Conservation (phyloP, 2,329 filamentous ascomycete species). For the Zopfia rhizophila region DNA sequence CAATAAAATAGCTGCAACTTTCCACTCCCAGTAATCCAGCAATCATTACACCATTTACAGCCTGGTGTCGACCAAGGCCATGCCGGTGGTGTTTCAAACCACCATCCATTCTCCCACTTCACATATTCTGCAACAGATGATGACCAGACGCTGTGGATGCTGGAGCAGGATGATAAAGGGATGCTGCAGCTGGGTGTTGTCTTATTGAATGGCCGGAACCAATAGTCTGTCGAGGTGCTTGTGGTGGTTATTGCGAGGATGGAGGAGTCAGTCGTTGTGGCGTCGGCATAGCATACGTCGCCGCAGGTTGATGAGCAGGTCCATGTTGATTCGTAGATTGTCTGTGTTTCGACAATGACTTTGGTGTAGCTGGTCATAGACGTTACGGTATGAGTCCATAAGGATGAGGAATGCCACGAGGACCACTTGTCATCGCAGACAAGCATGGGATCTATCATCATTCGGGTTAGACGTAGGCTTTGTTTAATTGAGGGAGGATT, state of each 20-base stretch:
- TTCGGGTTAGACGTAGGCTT: not conserved
- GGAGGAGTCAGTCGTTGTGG: constrained; percentile 1
- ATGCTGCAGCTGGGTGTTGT: not conserved
- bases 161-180: not conserved
- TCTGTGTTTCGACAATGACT: constrained; percentile 1
- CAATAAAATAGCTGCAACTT: constrained; percentile 2
- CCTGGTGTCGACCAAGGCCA: not conserved
- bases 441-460: not conserved
- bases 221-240: not conserved
- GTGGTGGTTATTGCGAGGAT: constrained; percentile 3
- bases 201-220: not conserved
- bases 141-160: not conserved
- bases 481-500: not conserved
- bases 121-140: not conserved
- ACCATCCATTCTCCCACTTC: not conserved
- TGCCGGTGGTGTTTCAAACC: not conserved
- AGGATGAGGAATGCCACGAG: not conserved
- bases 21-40: not conserved
- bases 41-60: constrained; percentile 2
- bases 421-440: not conserved
- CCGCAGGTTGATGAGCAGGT: constrained; percentile 11
- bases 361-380: not conserved
- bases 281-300: constrained; percentile 6
- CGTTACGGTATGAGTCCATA: not conserved
- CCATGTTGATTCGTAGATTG: constrained; percentile 2